Evolutionary conservation across 2,329 filamentous ascomycete species (phyloP), one percentile per base, ranked within the genome.

Genomic region (Microdochium trichocladiopsis): DNA sequence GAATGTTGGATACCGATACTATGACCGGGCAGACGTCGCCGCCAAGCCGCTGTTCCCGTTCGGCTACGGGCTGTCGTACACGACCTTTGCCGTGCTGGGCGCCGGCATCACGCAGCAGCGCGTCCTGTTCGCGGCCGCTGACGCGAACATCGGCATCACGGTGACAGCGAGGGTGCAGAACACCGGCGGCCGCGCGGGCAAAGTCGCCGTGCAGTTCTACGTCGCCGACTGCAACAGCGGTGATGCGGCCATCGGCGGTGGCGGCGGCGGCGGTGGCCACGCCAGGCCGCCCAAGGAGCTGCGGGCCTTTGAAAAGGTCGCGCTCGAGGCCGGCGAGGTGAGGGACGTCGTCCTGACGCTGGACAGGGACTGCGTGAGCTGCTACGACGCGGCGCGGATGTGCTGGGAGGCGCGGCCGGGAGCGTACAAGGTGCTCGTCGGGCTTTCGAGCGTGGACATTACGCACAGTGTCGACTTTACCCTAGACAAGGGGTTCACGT

Each of bases 1-100:
- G 14, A 88, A 83, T 67, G 79, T 90, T 51, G 87, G 87, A 2
- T 90, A 91, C 68, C 72, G 82, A 18, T 84, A 88, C 67, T 90
- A 88, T 66, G 86, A 90, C 60, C 79, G 79, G 21, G 70, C 74
- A 12, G 72, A 73, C 23, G 76, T 84, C 50, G n/a, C n/a, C n/a
- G 69, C 74, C 6, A 37, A 37, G 4, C 83, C 84, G 0, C 73
- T 87, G 0, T 90, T 89, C 68, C 76, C 85, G 25, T 90, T 90
- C 58, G 87, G 87, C 11, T 84, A 88, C n/a, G n/a, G n/a, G n/a
- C n/a, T n/a, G n/a, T n/a, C n/a, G n/a, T n/a, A n/a, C n/a, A n/a
- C n/a, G n/a, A n/a, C 71, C 0, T 90, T 90, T 63, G 74, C 77
- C 47, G 86, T 88, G 60, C 81, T 70, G 74, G 1, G 76, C 83